A percentile compares a stretch with the other conserved stretches of the same genome.
Evolutionary conservation across 306 rosid genomes (phyloP).

Genomic region (Malus asiatica): DNA sequence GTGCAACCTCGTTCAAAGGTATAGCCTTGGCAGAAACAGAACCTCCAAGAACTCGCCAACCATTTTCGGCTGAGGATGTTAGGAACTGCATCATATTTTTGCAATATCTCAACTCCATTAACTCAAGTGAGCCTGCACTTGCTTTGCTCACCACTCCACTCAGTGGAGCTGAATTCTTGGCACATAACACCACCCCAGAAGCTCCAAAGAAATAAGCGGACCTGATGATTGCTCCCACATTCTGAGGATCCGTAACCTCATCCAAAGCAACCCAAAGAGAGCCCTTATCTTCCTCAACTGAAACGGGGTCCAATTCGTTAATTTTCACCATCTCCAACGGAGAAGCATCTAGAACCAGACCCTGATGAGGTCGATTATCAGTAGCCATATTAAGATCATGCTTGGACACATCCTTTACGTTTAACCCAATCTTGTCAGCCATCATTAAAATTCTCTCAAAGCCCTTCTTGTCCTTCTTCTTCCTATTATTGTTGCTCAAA

Average conservation of each 20-base stretch:
- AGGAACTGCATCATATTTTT: slow-evolving; percentile 96
- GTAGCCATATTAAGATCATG: slow-evolving; percentile 90
- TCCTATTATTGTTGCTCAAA: slow-evolving; percentile 68
- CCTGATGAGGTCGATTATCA: slow-evolving; percentile 96
- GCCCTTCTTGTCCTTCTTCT: slow-evolving; percentile 96
- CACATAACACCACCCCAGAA: slow-evolving; percentile 81
- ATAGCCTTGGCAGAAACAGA: slow-evolving; percentile 70
- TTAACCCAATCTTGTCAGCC: slow-evolving; percentile 64
- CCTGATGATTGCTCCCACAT: slow-evolving; percentile 87
- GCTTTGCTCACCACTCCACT: slow-evolving; percentile 96
- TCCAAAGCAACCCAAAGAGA: slow-evolving; percentile 93
- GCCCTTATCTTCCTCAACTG: slow-evolving; percentile 52
- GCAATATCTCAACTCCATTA: slow-evolving; percentile 86
- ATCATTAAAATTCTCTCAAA: slow-evolving; percentile 67
- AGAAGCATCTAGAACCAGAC: slow-evolving; percentile 84
- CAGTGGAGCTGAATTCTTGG: slow-evolving; percentile 88
- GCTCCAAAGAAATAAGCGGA: slow-evolving; percentile 87
- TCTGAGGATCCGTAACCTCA: slow-evolving; percentile 94
- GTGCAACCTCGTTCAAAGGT: slow-evolving; percentile 50
- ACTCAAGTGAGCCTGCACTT: slow-evolving; percentile 89
- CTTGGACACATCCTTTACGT: slow-evolving; percentile 61
- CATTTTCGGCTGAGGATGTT: slow-evolving; percentile 77
- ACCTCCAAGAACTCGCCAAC: slow-evolving; percentile 87
- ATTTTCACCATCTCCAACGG: slow-evolving; percentile 82
- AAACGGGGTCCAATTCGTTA: slow-evolving; percentile 62